Evolutionary conservation across 257 asterid species (phyloP).

Genomic region (Parsonsia alboflavescens): DNA sequence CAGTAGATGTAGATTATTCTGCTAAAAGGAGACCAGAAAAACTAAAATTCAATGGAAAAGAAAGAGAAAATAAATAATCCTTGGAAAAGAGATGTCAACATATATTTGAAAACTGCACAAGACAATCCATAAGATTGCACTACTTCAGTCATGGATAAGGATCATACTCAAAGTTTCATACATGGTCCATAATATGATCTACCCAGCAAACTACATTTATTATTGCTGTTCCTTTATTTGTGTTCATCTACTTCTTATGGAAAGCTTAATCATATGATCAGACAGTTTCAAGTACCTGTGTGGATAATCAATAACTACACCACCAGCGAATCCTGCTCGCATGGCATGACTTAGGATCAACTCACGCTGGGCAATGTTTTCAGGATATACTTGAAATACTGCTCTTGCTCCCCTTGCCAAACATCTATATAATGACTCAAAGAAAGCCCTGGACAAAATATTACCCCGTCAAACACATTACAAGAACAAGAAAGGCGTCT

Average conservation of each 20-base stretch:
- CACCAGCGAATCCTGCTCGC: constrained; percentile 97
- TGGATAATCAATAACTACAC: constrained; percentile 85
- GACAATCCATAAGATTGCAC: neutral
- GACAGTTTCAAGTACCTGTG: constrained; percentile 56
- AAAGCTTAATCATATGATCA: neutral
- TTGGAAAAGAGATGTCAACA: neutral
- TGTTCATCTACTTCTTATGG: neutral
- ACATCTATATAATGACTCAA: constrained; percentile 77
- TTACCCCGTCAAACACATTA: constrained; percentile 6
- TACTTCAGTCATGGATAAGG: neutral
- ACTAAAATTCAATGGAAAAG: neutral
- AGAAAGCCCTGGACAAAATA: constrained; percentile 63
- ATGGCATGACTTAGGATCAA: constrained; percentile 81
- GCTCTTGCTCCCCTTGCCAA: constrained; percentile 96
- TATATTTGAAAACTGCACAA: neutral
- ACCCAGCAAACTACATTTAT: neutral
- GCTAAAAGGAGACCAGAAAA: neutral
- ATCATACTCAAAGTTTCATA: neutral
- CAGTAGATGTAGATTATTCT: neutral
- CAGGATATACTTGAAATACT: constrained; percentile 88
- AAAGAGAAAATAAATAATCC: neutral
- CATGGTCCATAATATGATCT: neutral
- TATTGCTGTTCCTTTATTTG: neutral
- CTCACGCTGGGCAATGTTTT: constrained; percentile 81
- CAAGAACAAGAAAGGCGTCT: neutral